Evolutionary conservation across 805 yeast genomes (phyloP).

Genomic region (Suhomyces sp.): DNA sequence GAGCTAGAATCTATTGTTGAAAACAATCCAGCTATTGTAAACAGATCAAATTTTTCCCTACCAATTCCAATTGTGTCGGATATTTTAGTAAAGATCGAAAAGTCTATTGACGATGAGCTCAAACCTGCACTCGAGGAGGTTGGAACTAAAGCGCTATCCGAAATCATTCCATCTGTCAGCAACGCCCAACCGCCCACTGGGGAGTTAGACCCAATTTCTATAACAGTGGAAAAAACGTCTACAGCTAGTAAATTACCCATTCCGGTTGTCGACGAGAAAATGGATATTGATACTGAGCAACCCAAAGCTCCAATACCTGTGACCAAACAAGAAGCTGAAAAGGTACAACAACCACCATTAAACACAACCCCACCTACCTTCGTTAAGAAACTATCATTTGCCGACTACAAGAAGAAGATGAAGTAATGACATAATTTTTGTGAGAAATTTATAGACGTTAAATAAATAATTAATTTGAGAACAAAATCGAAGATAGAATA

Average conservation of each 20-base stretch:
- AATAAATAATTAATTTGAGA: not conserved
- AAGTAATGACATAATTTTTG: conserved; percentile 17
- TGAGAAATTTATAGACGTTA: not conserved
- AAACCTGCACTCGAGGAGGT: conserved; percentile 21
- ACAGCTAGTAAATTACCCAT: not conserved
- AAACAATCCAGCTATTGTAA: not conserved
- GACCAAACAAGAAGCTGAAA: not conserved
- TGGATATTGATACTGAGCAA: not conserved
- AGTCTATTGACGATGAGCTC: conserved; percentile 19
- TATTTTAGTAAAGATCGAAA: conserved; percentile 20
- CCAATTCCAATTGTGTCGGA: conserved; percentile 27
- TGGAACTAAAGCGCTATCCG: conserved; percentile 8
- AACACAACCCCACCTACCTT: conserved; percentile 10
- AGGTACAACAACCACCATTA: not conserved
- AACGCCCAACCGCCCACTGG: not conserved
- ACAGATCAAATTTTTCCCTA: conserved; percentile 1
- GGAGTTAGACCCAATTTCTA: not conserved
- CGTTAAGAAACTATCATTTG: conserved; percentile 64
- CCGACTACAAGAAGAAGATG: conserved; percentile 67
- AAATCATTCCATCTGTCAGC: not conserved
- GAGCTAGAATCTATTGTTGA: not conserved
- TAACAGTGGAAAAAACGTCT: conserved; percentile 2
- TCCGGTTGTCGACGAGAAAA: conserved; percentile 2
- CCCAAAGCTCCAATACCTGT: not conserved
- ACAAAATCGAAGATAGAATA: not conserved